Percentiles rank a stretch among this genome's conserved stretches.
These are phyloP conservation scores for Paramecium octaurelia DNA, from an alignment of 73 alveolate genomes.

Conservation along the genomic window DNA sequence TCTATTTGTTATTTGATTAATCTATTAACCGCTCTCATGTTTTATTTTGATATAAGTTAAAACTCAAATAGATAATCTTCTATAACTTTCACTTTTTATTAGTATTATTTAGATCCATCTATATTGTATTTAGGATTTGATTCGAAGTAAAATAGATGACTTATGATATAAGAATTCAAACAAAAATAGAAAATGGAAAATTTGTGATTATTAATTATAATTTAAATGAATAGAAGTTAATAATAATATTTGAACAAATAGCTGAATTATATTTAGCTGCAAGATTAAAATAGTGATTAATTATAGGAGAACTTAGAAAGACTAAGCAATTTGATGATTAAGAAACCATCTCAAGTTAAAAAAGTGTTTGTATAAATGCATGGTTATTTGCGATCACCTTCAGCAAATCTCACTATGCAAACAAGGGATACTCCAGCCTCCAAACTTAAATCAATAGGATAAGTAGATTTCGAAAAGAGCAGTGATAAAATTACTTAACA, in stretches of 20 bases:
- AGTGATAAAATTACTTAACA: neutral
- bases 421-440: slow-evolving; percentile 8
- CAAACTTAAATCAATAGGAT: neutral
- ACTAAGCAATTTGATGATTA: neutral
- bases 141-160: too few species aligned
- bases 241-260: neutral
- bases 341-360: neutral
- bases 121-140: neutral
- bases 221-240: slow-evolving; percentile 4
- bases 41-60: too few species aligned
- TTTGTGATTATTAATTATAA: neutral
- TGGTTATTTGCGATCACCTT: neutral
- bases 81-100: too few species aligned
- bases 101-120: too few species aligned
- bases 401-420: neutral
- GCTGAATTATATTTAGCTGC: neutral
- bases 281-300: neutral
- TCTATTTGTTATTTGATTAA: too few species aligned
- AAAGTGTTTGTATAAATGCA: neutral
- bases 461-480: neutral
- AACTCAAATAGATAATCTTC: too few species aligned
- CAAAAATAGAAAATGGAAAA: neutral
- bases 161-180: neutral
- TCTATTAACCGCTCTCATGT: too few species aligned
- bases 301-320: neutral